Conservation (phyloP, 805 yeast species). For the Barnettozyma sucrosica region DNA sequence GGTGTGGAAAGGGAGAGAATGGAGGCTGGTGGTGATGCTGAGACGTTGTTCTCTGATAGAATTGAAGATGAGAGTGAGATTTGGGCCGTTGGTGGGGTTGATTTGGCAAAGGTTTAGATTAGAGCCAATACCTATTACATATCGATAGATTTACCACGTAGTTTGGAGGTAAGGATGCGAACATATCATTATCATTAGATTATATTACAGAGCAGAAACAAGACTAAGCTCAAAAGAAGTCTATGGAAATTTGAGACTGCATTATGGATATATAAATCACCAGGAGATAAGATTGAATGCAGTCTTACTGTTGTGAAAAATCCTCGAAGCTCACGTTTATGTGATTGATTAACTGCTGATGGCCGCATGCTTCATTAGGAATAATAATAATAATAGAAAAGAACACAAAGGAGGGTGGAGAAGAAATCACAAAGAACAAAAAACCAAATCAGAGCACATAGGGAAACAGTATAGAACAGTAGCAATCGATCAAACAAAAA, state of each 20-base stretch:
- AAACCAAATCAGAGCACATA: neutral
- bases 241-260: neutral
- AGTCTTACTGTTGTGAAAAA: neutral
- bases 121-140: too few species aligned
- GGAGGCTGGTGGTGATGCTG: slow-evolving; percentile 85
- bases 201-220: neutral
- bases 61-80: slow-evolving; percentile 82
- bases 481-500: neutral
- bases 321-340: neutral
- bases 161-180: neutral
- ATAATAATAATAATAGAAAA: too few species aligned
- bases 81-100: slow-evolving; percentile 81
- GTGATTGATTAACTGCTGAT: neutral
- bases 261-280: neutral
- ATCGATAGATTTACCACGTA: slow-evolving; percentile 1
- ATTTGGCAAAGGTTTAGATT: slow-evolving; percentile 29
- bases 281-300: neutral
- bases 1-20: slow-evolving; percentile 81
- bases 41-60: slow-evolving; percentile 76
- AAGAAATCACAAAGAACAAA: neutral
- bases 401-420: neutral
- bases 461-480: neutral
- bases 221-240: neutral
- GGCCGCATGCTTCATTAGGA: neutral
- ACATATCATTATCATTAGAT: neutral